Evolutionary conservation across 306 rosid genomes (phyloP).

Genomic region (Hippophae gyantsensis): DNA sequence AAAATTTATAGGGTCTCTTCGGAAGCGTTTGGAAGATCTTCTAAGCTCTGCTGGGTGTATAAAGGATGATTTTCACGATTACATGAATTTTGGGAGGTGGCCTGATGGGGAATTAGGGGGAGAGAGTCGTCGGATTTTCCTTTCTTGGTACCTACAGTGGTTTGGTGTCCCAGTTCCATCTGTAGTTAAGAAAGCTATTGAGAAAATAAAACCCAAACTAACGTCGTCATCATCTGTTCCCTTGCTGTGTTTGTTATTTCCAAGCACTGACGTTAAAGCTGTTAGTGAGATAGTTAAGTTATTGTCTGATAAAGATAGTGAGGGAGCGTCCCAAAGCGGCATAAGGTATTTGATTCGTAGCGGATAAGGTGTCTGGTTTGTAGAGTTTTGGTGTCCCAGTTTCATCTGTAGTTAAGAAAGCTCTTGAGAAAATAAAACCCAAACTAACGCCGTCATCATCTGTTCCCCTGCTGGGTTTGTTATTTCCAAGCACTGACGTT

Average conservation of each 20-base stretch:
- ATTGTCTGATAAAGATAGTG: constrained; percentile 27
- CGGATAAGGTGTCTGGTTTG: background rate
- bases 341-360: background rate
- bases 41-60: constrained; percentile 46
- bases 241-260: constrained; percentile 58
- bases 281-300: constrained; percentile 51
- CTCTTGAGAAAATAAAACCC: constrained; percentile 46
- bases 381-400: constrained; percentile 45
- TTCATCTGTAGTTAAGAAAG: constrained; percentile 42
- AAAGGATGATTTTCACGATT: constrained; percentile 54
- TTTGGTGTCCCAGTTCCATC: constrained; percentile 66
- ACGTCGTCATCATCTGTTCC: constrained; percentile 56
- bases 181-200: constrained; percentile 34
- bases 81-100: constrained; percentile 66
- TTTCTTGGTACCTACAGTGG: constrained; percentile 91
- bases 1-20: constrained; percentile 57
- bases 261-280: constrained; percentile 50
- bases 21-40: constrained; percentile 69
- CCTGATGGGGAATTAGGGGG: constrained; percentile 47
- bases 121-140: constrained; percentile 46
- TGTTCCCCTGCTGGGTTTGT: constrained; percentile 60
- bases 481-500: constrained; percentile 63
- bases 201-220: constrained; percentile 50
- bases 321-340: constrained; percentile 2
- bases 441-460: constrained; percentile 44